These are phyloP conservation scores for Saccharomyces hybrid DNA, from an alignment of 1,139 yeast genomes.

Conservation along the genomic window DNA sequence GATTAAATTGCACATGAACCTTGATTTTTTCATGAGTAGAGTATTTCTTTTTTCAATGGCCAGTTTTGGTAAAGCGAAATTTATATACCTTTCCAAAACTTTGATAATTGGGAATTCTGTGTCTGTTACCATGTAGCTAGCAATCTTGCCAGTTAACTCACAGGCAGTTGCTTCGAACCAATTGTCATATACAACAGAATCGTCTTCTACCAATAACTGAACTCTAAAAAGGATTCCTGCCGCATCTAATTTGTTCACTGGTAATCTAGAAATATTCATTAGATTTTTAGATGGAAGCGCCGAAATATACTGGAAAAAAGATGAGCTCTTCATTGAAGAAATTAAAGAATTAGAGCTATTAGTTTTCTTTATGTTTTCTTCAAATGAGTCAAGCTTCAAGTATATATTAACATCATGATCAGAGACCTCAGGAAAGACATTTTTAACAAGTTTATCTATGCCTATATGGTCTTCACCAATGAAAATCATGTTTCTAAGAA, in stretches of 20 bases:
- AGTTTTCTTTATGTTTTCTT: slow-evolving; percentile 9
- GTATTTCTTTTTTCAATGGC: not conserved
- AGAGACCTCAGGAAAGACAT: slow-evolving; percentile 20
- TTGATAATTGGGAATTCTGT: not conserved
- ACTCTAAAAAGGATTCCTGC: slow-evolving; percentile 40
- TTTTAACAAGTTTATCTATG: slow-evolving; percentile 29
- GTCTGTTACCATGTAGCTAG: slow-evolving; percentile 8
- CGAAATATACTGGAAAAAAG: slow-evolving; percentile 29
- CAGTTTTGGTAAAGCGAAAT: not conserved
- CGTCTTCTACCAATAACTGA: slow-evolving; percentile 27
- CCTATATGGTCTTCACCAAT: slow-evolving; percentile 47
- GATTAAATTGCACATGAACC: not conserved
- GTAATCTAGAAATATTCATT: slow-evolving; percentile 28
- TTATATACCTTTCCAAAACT: not conserved
- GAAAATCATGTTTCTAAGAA: slow-evolving; percentile 39
- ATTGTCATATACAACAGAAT: slow-evolving; percentile 8
- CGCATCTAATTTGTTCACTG: slow-evolving; percentile 42
- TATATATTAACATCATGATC: slow-evolving; percentile 9
- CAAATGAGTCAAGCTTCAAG: slow-evolving; percentile 18
- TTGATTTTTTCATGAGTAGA: not conserved
- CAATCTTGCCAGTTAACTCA: slow-evolving; percentile 10
- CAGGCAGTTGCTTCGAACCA: slow-evolving; percentile 10
- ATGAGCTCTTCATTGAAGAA: slow-evolving; percentile 10
- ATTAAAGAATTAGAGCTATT: slow-evolving; percentile 9
- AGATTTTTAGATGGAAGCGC: slow-evolving; percentile 20